Percentiles rank a stretch among this genome's conserved stretches.
phyloP scores from a whole-genome alignment of 208 protist species.

The Trypanosoma cruzi region DNA sequence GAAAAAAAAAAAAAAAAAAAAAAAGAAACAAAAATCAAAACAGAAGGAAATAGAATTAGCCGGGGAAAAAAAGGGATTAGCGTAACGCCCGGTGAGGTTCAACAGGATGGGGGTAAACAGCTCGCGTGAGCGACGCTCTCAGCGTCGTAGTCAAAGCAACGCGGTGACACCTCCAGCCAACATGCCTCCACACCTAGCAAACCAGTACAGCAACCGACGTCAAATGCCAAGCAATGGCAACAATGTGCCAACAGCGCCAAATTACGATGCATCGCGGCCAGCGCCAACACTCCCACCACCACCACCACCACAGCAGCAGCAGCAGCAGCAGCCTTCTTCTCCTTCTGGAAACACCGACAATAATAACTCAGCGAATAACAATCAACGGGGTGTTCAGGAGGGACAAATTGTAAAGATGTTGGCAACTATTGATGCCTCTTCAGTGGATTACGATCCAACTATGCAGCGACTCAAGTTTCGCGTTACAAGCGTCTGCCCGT shows the following conservation, averaged over 20 bases:
- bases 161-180: slow-evolving; percentile 24
- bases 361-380: background rate
- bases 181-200: slow-evolving; percentile 77
- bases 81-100: background rate
- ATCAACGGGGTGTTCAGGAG: slow-evolving; percentile 77
- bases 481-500: slow-evolving; percentile 68
- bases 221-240: slow-evolving; percentile 8
- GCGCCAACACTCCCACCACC: slow-evolving; percentile 13
- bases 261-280: background rate
- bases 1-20: no score
- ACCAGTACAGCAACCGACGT: slow-evolving; percentile 53
- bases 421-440: slow-evolving; percentile 86
- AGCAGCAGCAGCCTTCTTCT: slow-evolving; percentile 10
- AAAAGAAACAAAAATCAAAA: no score
- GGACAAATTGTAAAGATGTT: slow-evolving; percentile 93
- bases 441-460: slow-evolving; percentile 65
- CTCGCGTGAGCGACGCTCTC: slow-evolving; percentile 17
- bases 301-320: slow-evolving; percentile 19
- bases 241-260: slow-evolving; percentile 11
- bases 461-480: slow-evolving; percentile 80
- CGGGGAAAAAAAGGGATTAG: background rate
- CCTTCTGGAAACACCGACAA: no score
- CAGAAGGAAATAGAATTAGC: slow-evolving; percentile 4
- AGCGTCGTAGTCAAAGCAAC: background rate
- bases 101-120: slow-evolving; percentile 23